These are phyloP conservation scores for Evernia prunastri DNA, from an alignment of 495 filamentous ascomycete genomes.

Conservation along the genomic window DNA sequence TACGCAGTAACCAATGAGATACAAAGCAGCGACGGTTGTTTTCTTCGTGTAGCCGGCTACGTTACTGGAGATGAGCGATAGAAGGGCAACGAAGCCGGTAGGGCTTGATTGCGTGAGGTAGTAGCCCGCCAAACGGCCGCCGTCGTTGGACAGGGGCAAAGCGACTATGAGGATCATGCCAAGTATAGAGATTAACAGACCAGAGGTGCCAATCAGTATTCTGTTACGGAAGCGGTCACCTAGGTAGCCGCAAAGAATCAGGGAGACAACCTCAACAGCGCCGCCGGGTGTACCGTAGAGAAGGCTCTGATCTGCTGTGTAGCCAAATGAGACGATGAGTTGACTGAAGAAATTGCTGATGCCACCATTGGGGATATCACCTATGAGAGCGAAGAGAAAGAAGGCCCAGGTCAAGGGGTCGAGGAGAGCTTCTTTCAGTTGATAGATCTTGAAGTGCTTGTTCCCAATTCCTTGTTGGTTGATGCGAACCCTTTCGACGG, in stretches of 20 bases:
- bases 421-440: constrained; percentile 51
- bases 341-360: constrained; percentile 69
- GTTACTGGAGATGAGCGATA: constrained; percentile 57
- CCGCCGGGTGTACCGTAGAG: constrained; percentile 62
- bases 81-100: constrained; percentile 49
- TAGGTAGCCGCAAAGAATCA: constrained; percentile 53
- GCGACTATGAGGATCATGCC: constrained; percentile 63
- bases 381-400: constrained; percentile 54
- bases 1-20: constrained; percentile 60
- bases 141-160: constrained; percentile 51
- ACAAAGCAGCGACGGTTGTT: constrained; percentile 63
- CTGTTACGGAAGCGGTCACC: constrained; percentile 50
- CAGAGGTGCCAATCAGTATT: constrained; percentile 37
- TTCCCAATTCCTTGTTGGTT: constrained; percentile 67
- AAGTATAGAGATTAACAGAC: constrained; percentile 35
- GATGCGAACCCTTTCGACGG: constrained; percentile 53
- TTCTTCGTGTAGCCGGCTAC: constrained; percentile 72
- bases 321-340: constrained; percentile 50
- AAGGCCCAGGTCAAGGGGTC: constrained; percentile 64
- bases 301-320: constrained; percentile 53
- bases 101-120: constrained; percentile 57
- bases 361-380: constrained; percentile 61
- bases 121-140: constrained; percentile 55
- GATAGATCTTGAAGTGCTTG: constrained; percentile 59
- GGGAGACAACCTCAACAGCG: constrained; percentile 56